Conservation (phyloP, 2,329 filamentous ascomycete genomes). For the Dothideomycetes sp. region DNA sequence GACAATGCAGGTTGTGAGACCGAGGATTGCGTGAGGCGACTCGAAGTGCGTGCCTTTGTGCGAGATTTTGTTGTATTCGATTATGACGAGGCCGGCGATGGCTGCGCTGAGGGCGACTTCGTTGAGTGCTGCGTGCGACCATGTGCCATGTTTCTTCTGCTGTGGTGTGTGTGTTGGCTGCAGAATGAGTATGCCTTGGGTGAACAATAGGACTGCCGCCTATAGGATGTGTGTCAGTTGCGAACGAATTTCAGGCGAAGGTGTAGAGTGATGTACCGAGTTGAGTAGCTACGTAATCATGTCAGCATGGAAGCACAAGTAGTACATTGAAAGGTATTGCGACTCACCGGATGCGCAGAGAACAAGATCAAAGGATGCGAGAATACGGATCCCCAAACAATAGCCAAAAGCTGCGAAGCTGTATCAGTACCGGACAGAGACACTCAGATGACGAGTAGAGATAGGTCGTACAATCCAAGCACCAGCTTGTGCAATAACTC, state of each 20-base stretch:
- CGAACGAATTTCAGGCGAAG: no score
- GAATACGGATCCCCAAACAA: constrained; percentile 73
- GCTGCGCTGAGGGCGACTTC: constrained; percentile 53
- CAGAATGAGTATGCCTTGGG: constrained; percentile 72
- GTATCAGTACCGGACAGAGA: constrained; percentile 15
- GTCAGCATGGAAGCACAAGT: neutral
- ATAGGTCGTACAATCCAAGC: constrained; percentile 50
- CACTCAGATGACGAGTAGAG: neutral
- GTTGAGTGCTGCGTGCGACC: constrained; percentile 63
- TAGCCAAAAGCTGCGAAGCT: constrained; percentile 49
- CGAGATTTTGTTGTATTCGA: constrained; percentile 75
- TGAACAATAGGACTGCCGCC: constrained; percentile 63
- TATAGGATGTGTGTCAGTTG: constrained; percentile 22
- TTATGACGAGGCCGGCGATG: constrained; percentile 56
- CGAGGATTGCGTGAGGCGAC: constrained; percentile 72
- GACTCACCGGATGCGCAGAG: constrained; percentile 73
- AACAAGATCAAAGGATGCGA: constrained; percentile 66
- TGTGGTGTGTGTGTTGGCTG: constrained; percentile 73
- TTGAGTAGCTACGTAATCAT: constrained; percentile 39
- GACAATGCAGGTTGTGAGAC: constrained; percentile 62
- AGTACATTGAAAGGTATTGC: neutral
- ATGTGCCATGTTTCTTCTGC: constrained; percentile 60
- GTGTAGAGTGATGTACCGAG: no score
- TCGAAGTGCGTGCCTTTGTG: constrained; percentile 64
- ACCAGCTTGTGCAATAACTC: constrained; percentile 68